Percentiles rank a stretch among this genome's conserved stretches.
phyloP scores from a whole-genome alignment of 495 filamentous ascomycete genomes.

The Aspergillus leporis region DNA sequence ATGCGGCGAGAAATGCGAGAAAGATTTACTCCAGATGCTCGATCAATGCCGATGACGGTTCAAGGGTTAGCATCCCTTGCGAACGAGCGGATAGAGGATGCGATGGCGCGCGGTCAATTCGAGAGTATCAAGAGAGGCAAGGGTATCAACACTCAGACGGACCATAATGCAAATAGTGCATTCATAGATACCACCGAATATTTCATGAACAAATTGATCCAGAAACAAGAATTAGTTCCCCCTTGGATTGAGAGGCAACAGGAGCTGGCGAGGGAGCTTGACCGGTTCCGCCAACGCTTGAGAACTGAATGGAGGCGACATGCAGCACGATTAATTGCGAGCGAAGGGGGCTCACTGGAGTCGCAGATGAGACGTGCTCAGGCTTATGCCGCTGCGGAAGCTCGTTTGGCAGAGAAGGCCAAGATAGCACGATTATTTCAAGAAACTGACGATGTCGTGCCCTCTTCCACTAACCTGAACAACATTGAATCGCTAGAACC shows the following conservation, averaged over 20 bases:
- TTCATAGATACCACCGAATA: conserved; percentile 97
- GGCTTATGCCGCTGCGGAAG: conserved; percentile 74
- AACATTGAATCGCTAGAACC: not conserved
- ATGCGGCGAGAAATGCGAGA: conserved; percentile 73
- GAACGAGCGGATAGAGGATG: conserved; percentile 92
- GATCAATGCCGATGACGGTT: conserved; percentile 75
- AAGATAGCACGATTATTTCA: conserved; percentile 50
- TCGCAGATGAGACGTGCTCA: conserved; percentile 72
- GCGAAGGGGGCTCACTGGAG: conserved; percentile 74
- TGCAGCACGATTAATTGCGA: conserved; percentile 76
- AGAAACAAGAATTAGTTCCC: conserved; percentile 72
- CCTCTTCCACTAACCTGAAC: conserved; percentile 2
- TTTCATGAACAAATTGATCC: conserved; percentile 98
- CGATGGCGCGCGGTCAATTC: conserved; percentile 89
- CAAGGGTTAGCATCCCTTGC: conserved; percentile 80
- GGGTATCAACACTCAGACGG: conserved; percentile 64
- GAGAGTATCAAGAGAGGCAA: conserved; percentile 83
- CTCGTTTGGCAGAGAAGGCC: conserved; percentile 39
- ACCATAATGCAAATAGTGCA: conserved; percentile 79
- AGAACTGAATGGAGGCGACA: conserved; percentile 86
- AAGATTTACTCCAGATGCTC: conserved; percentile 70
- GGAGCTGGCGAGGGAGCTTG: conserved; percentile 70
- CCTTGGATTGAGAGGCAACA: conserved; percentile 95
- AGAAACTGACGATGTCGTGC: conserved; percentile 7
- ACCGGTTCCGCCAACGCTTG: conserved; percentile 70